These are phyloP conservation scores for Cytospora chrysosperma DNA, from an alignment of 2,329 filamentous ascomycete species.

Conservation along the genomic window DNA sequence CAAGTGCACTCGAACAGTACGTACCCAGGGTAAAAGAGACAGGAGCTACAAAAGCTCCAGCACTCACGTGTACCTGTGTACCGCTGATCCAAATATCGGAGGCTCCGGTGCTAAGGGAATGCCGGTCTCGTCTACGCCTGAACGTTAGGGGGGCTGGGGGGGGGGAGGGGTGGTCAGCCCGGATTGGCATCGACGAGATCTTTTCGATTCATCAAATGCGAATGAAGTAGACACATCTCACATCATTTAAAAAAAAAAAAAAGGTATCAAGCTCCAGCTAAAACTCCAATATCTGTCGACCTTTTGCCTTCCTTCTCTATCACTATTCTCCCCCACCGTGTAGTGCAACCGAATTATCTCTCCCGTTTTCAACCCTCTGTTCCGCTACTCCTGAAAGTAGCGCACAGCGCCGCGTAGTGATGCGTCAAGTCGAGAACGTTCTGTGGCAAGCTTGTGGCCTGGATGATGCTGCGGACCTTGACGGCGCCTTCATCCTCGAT, in stretches of 20 bases:
- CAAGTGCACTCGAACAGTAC: background rate
- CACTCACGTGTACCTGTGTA: background rate
- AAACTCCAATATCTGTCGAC: slow-evolving; percentile 9
- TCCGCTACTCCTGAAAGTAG: slow-evolving; percentile 90
- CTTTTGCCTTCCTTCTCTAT: background rate
- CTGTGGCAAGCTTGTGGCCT: slow-evolving; percentile 91
- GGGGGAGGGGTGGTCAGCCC: background rate
- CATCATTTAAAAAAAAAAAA: slow-evolving; percentile 14
- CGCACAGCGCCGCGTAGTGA: slow-evolving; percentile 91
- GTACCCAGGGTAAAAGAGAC: no score
- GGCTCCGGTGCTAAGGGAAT: no score
- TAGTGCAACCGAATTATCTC: background rate
- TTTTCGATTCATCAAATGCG: slow-evolving; percentile 4
- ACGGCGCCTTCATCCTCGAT: slow-evolving; percentile 98
- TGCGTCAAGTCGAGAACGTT: slow-evolving; percentile 92
- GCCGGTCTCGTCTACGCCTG: background rate
- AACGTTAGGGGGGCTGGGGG: background rate
- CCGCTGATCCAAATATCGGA: background rate
- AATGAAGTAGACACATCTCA: background rate
- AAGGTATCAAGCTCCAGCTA: slow-evolving; percentile 20
- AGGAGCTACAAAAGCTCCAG: background rate
- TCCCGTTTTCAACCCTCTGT: slow-evolving; percentile 72
- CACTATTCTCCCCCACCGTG: background rate
- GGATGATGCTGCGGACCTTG: slow-evolving; percentile 95
- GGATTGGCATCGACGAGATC: slow-evolving; percentile 6